A percentile compares a stretch with the other conserved stretches of the same genome.
phyloP scores from a whole-genome alignment of 306 rosid species.

The Oemleria cerasiformis region DNA sequence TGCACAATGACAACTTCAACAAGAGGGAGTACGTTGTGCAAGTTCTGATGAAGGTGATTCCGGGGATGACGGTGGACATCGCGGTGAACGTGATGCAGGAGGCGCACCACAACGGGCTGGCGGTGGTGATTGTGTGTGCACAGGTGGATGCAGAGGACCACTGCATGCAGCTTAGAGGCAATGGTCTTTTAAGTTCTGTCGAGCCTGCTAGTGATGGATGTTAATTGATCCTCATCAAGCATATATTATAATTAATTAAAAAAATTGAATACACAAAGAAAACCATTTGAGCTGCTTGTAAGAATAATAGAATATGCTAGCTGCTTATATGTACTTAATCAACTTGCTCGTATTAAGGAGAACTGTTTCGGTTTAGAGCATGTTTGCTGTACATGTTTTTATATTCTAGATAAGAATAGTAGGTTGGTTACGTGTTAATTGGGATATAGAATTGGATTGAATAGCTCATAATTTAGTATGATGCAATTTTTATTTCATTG shows the following conservation, averaged over 20 bases:
- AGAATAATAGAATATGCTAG: background rate
- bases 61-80: conserved; percentile 84
- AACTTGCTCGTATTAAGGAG: conserved; percentile 4
- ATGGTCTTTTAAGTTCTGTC: conserved; percentile 80
- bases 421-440: too few species aligned
- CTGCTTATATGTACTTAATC: background rate
- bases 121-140: conserved; percentile 81
- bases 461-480: too few species aligned
- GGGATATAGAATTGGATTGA: too few species aligned
- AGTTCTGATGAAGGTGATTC: conserved; percentile 94
- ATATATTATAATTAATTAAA: background rate
- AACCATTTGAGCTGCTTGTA: too few species aligned
- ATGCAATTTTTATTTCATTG: too few species aligned
- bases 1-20: conserved; percentile 81
- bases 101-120: conserved; percentile 78
- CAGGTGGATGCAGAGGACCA: conserved; percentile 95
- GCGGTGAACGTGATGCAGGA: conserved; percentile 96
- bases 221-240: conserved; percentile 22
- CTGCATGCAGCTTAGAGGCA: conserved; percentile 91
- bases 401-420: too few species aligned
- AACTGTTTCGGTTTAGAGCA: conserved; percentile 6
- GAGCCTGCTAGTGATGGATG: conserved; percentile 87
- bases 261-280: background rate
- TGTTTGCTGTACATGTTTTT: background rate
- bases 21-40: conserved; percentile 93